phyloP scores from a whole-genome alignment of 108 stramenopile genomes.

The Schizochytrium sp. region DNA sequence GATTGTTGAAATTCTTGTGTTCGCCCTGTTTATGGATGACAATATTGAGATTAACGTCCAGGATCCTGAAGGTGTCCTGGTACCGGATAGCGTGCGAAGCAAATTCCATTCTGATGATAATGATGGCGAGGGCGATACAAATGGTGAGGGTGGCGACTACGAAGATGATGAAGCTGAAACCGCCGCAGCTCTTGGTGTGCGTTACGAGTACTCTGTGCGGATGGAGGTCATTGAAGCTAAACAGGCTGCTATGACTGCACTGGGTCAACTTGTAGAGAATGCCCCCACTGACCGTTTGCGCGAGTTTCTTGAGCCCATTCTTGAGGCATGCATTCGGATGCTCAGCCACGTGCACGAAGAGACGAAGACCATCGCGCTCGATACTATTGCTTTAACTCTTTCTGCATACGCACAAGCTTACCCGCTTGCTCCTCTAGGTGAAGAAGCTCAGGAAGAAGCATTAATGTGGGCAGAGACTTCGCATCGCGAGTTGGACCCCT shows the following conservation, averaged over 20 bases:
- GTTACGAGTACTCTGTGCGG: slow-evolving; percentile 26
- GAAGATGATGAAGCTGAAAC: slow-evolving; percentile 13
- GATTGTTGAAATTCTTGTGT: not conserved
- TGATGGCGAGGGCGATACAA: not conserved
- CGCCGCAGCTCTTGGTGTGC: slow-evolving; percentile 32
- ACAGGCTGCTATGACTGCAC: not conserved
- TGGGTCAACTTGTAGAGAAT: slow-evolving; percentile 30
- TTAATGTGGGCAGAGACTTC: not conserved
- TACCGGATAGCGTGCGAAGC: slow-evolving; percentile 29
- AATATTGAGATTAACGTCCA: not conserved
- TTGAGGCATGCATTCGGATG: slow-evolving; percentile 14
- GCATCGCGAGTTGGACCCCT: slow-evolving; percentile 2
- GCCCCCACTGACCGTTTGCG: not conserved
- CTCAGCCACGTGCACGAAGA: not conserved
- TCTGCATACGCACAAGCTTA: not conserved
- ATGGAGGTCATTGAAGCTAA: slow-evolving; percentile 56
- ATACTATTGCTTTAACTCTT: not conserved
- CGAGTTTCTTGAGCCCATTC: not conserved
- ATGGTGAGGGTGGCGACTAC: slow-evolving; percentile 7
- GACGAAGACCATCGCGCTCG: slow-evolving; percentile 1
- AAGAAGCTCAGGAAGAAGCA: not conserved
- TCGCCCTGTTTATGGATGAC: not conserved
- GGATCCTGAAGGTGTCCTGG: slow-evolving; percentile 53
- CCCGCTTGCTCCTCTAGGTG: not conserved
- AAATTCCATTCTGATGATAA: not conserved